Base-by-base conservation (phyloP, 371 early-diverging fungal genomes). In the Haplosporangium sp. region DNA sequence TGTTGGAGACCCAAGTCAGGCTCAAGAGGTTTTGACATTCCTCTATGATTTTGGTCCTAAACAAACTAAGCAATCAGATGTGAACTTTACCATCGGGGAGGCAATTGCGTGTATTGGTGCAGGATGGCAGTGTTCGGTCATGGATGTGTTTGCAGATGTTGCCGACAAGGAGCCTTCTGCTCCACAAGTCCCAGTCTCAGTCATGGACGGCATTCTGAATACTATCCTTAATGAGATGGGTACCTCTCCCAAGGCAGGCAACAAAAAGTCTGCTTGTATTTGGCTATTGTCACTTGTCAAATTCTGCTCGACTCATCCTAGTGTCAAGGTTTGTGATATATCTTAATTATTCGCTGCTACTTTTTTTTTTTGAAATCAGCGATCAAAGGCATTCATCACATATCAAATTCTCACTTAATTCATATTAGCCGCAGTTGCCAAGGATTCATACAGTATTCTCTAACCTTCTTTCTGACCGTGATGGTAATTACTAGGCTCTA, bases 201-300 rank as follows among this genome's bases (percentile, higher is more conserved):
- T 86, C 7, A 74, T 85, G 75, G 74, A 76, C 38, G 64, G 60
- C 0, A 77, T 90, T 3, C 63, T 94, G 20, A 84, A 88, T 13
- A 88, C 86, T 34, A 85, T 92, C 40, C 83, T 93, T 37, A 79
- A 85, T 55, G 70, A n/a, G 74, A 86, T 85, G 87, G 86, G 52
- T 56, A 74, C 39, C 74, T 88, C 67, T 1, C 88, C 86, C 42
- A 90, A 90, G 17, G 79, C 91, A 0, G 88, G 91, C 69, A 90
- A 88, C 44, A 84, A 93, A 19, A 96, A 96, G 78, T 93, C 94
- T 2, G 91, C 93, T 0, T 94, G 92, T 57, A 90, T 96, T 20
- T 97, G 97, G 96, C 82, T 95, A 15, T 83, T 96, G 38, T 93
- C 94, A 4, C 66, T 96, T 11, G 89, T 95, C 61, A 96, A 95